Evolutionary conservation across 2,329 filamentous ascomycete genomes (phyloP).

Genomic region (Tetracladium maxilliforme): DNA sequence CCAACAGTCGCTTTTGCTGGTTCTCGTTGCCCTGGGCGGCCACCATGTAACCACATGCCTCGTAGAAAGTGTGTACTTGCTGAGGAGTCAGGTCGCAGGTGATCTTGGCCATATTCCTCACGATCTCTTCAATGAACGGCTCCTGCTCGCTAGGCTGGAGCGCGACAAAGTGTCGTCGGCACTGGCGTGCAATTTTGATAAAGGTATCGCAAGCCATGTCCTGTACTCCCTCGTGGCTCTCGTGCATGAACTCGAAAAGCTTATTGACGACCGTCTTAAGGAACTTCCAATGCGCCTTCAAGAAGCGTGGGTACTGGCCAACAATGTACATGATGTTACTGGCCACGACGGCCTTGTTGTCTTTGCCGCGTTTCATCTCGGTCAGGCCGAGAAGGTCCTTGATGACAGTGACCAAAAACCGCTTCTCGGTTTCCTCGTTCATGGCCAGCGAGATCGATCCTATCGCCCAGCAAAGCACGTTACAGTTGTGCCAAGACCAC

Average conservation of each 20-base stretch:
- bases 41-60: constrained; percentile 98
- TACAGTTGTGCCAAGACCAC: constrained; percentile 99
- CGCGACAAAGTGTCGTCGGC: constrained; percentile 91
- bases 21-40: constrained; percentile 92
- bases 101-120: constrained; percentile 88
- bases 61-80: constrained; percentile 97
- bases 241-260: constrained; percentile 99
- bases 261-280: constrained; percentile 99
- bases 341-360: constrained; percentile 97
- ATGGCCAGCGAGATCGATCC: constrained; percentile 97
- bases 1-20: constrained; percentile 80
- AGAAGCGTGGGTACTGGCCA: constrained; percentile 91
- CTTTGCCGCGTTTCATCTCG: constrained; percentile 98
- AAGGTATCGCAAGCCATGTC: constrained; percentile 99
- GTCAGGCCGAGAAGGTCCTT: constrained; percentile 94
- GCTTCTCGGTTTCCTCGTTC: constrained; percentile 98
- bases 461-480: constrained; percentile 98
- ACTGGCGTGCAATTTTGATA: constrained; percentile 98
- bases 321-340: constrained; percentile 99
- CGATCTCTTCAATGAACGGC: constrained; percentile 97
- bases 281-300: constrained; percentile 99
- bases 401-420: constrained; percentile 95
- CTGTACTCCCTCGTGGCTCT: constrained; percentile 97
- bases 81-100: constrained; percentile 91
- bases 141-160: constrained; percentile 88